Base-by-base conservation (phyloP, 2,329 filamentous ascomycete genomes). In the Exophiala sideris region DNA sequence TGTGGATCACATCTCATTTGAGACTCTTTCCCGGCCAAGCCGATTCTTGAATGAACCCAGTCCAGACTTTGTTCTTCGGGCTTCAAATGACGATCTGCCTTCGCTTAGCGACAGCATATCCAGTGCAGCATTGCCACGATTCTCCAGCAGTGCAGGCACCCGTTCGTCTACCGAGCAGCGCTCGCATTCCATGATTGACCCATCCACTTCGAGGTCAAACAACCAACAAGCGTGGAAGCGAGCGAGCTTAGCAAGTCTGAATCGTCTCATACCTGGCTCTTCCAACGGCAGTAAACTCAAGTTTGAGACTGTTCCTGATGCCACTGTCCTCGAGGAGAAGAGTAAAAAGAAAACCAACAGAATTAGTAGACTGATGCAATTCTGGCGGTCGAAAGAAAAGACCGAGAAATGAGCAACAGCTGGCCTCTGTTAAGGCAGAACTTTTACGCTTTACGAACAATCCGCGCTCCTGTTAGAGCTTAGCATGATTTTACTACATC, bases 31-130 rank as follows among this genome's bases (percentile, higher is more conserved):
- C 40, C 74, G 73, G 12, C 69, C 71, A 69, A 32, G 70, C 66
- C 59, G 68, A 67, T 62, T 64, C 12, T 59, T 65, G 5, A 60
- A 68, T 40, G 70, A 75, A 39, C 48, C 55, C 10, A 62, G 53
- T 40, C 65, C 69, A 46, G 71, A 74, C 12, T 67, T 67, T 53
- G 38, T 60, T 11, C 67, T 69, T 33, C 72, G 74, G 38, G 68
- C 67, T 34, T 78, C 76, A 1, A 67, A 71, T 39, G 76, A 78
- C 40, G 76, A 78, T 68, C 73, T 78, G 3, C 76, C 76, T 12
- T 78, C 76, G 21, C 64, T 78, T 32, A 77, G 73, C 21, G 77
- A 76, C 62, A 77, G 74, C 60, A 70, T 74, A 38, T 78, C 76
- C 1, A 77, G 73, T 21, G 74, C 72, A 46, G 70, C 69, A 20